Evolutionary conservation across 2,329 filamentous ascomycete species (phyloP), one percentile per base, ranked within the genome.

Genomic region (Neurospora sp.): DNA sequence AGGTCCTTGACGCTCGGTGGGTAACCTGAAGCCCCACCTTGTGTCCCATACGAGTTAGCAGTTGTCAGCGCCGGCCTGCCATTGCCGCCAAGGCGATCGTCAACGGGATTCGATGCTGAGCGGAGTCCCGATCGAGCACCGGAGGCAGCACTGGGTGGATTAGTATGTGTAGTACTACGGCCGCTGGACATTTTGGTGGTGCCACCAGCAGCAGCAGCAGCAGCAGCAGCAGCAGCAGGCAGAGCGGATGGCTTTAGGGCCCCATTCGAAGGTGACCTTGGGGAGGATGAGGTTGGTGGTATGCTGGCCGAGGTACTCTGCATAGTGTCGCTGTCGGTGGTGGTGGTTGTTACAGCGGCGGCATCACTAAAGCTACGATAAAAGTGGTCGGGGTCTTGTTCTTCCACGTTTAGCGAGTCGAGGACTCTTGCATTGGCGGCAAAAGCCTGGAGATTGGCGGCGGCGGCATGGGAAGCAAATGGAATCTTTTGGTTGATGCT

Each of bases 1-100:
- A 96, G 83, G 77, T 96, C 92, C 80, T 90, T 92, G 74, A 96
- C 91, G 71, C 90, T 94, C n/a, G 88, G 84, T 74, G 90, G 85
- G 62, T 77, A 74, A 36, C 0, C 33, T 8, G 33, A 36, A 11
- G 75, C 68, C 10, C 70, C 70, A 28, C 70, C 52, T 68, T 76
- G 46, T 23, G 57, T 62, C 23, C 52, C 52, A 62, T 62, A 62
- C 52, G 52, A 62, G 28, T 62, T 62, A 77, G 37, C 74, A 75
- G 73, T 72, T 74, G 80, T 68, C 70, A 41, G 28, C 69, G n/a
- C 70, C 71, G 73, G 81, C 80, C 73, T 74, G 80, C 75, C 70
- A 73, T 72, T 67, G 73, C 73, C 69, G 77, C 75, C 73, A 52
- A 78, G 73, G 73, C 79, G 82, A 74, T 83, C 82, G 71, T 85